These are phyloP conservation scores for Phytomonas francai DNA, from an alignment of 208 protist species.

Conservation along the genomic window DNA sequence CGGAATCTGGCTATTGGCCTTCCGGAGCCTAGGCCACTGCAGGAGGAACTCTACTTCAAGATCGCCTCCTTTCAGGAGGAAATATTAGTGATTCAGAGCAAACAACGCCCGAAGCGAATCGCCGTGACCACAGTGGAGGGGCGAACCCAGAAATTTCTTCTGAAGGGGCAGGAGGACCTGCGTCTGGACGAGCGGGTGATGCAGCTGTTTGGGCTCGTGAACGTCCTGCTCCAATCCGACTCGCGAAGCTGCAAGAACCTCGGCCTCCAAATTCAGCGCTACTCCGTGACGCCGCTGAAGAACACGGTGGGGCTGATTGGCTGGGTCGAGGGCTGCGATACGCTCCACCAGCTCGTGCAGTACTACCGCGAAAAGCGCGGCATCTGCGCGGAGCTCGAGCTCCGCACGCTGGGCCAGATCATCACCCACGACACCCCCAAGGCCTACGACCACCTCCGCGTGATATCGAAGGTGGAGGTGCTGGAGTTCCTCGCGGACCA, in stretches of 20 bases:
- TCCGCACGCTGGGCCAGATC: slow-evolving; percentile 82
- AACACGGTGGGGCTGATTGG: slow-evolving; percentile 98
- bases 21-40: slow-evolving; percentile 80
- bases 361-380: slow-evolving; percentile 48
- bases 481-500: slow-evolving; percentile 94
- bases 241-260: slow-evolving; percentile 79
- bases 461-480: slow-evolving; percentile 88
- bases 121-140: slow-evolving; percentile 94
- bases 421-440: slow-evolving; percentile 72
- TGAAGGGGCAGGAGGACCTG: slow-evolving; percentile 98
- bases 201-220: slow-evolving; percentile 99
- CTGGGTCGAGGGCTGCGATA: slow-evolving; percentile 97
- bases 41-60: slow-evolving; percentile 67
- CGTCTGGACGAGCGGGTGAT: slow-evolving; percentile 99
- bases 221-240: slow-evolving; percentile 94
- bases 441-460: slow-evolving; percentile 75
- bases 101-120: slow-evolving; percentile 98
- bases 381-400: slow-evolving; percentile 67
- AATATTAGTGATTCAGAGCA: slow-evolving; percentile 96
- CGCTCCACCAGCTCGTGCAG: slow-evolving; percentile 83
- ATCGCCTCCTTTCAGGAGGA: slow-evolving; percentile 90
- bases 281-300: slow-evolving; percentile 97
- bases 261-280: slow-evolving; percentile 87
- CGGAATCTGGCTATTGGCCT: slow-evolving; percentile 67
- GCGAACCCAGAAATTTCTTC: slow-evolving; percentile 94